Evolutionary conservation across 345 rosid genomes (phyloP), one percentile per base, ranked within the genome.

Genomic region (Melaleuca alternifolia): DNA sequence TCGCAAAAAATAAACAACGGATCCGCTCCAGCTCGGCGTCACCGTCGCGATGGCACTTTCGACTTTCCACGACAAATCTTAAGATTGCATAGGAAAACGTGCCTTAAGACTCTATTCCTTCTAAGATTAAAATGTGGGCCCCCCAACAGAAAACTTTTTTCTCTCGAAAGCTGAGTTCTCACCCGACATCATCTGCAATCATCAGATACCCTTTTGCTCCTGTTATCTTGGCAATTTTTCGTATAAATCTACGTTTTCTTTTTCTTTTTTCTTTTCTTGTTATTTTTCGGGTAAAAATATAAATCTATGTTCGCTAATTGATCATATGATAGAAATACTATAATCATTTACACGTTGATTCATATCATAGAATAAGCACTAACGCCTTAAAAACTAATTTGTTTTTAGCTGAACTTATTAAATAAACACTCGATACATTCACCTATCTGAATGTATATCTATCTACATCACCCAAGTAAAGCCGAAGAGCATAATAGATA

Each of bases 141-240:
- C 50, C 85, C 84, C 84, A 76, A 44, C 87, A 85, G 88, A 37
- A 48, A 81, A 85, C n/a, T n/a, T n/a, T n/a, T n/a, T n/a, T n/a
- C n/a, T n/a, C n/a, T n/a, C 23, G 48, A 10, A 37, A 1, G 26
- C 48, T 24, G 18, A 10, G 71, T 87, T 52, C 76, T 84, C 62
- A 84, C 88, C 91, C 76, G 57, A 85, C 65, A 89, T 90, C 85
- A 94, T 88, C 89, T 88, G 90, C 93, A 89, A 89, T 87, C 86
- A 90, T 91, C 89, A 87, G 44, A 10, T 51, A 13, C 26, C 53
- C 44, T 15, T 18, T 57, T 24, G 21, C 37, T 41, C 65, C 85
- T 0, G 44, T 23, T 1, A 2, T 23, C 71, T 61, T 11, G 3
- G 79, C 48, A 18, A 65, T 8, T 33, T 30, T 20, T 37, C 77